Evolutionary conservation across 2,329 filamentous ascomycete species (phyloP).

Genomic region (Chaetothyriales sp.): DNA sequence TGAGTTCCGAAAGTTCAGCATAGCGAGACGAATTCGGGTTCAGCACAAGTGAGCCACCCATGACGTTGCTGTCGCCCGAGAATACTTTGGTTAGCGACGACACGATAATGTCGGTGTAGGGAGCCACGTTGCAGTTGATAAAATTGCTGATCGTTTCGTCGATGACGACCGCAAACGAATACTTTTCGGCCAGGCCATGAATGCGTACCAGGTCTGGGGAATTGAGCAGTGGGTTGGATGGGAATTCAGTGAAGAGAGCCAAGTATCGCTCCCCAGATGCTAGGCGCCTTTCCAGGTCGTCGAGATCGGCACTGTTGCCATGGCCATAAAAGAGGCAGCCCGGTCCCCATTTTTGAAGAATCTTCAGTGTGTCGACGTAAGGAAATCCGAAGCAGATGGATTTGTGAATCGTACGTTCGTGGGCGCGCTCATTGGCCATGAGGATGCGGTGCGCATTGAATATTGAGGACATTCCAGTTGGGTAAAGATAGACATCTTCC

Average conservation of each 20-base stretch:
- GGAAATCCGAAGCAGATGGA: conserved; percentile 95
- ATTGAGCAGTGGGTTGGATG: conserved; percentile 75
- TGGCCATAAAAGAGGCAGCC: conserved; percentile 80
- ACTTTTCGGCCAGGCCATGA: conserved; percentile 61
- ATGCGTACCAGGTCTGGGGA: conserved; percentile 79
- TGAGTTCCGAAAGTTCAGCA: conserved; percentile 49
- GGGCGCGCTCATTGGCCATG: conserved; percentile 46
- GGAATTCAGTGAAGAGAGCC: conserved; percentile 86
- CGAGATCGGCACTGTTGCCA: conserved; percentile 61
- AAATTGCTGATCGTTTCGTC: conserved; percentile 97
- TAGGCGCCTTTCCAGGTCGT: conserved; percentile 65
- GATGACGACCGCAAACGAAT: conserved; percentile 78
- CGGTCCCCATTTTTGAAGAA: conserved; percentile 84
- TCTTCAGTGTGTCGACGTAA: conserved; percentile 92
- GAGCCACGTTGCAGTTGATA: conserved; percentile 85
- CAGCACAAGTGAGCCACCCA: conserved; percentile 65
- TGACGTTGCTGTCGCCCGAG: conserved; percentile 93
- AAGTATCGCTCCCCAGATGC: conserved; percentile 61
- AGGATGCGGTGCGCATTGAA: conserved; percentile 73
- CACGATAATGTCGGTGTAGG: conserved; percentile 78
- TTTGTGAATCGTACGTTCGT: conserved; percentile 32
- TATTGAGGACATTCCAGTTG: conserved; percentile 89
- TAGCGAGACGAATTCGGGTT: conserved; percentile 54
- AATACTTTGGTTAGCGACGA: conserved; percentile 96
- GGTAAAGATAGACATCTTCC: conserved; percentile 78